phyloP scores from a whole-genome alignment of 805 yeast genomes.

The Metschnikowia reukaufii region DNA sequence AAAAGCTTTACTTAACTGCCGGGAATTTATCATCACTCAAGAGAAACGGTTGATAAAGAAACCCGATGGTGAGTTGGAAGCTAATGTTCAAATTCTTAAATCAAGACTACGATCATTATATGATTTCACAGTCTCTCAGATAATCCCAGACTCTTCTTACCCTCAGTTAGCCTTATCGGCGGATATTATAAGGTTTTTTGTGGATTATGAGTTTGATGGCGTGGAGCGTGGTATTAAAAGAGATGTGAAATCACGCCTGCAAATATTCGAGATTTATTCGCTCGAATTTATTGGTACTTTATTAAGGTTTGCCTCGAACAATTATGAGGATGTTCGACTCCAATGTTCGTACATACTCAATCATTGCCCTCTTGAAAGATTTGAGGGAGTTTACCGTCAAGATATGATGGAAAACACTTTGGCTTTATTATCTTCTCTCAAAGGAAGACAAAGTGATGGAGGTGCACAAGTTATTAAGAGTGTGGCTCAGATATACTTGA shows the following conservation, averaged over 20 bases:
- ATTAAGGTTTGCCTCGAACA: slow-evolving; percentile 62
- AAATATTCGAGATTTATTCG: slow-evolving; percentile 11
- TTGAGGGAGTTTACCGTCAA: neutral
- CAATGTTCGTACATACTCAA: slow-evolving; percentile 12
- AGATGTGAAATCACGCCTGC: slow-evolving; percentile 1
- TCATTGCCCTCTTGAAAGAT: slow-evolving; percentile 12
- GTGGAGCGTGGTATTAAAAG: slow-evolving; percentile 1
- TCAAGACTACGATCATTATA: slow-evolving; percentile 38
- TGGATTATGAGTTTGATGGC: slow-evolving; percentile 32
- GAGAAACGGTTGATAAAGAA: slow-evolving; percentile 17
- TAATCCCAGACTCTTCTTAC: slow-evolving; percentile 49
- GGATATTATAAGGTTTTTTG: slow-evolving; percentile 50
- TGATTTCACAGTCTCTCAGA: slow-evolving; percentile 57
- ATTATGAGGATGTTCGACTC: slow-evolving; percentile 73
- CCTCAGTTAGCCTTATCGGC: slow-evolving; percentile 32
- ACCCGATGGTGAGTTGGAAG: slow-evolving; percentile 10
- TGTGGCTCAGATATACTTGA: slow-evolving; percentile 29
- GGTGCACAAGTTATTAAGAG: slow-evolving; percentile 70
- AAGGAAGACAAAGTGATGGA: slow-evolving; percentile 70
- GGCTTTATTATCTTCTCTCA: slow-evolving; percentile 37
- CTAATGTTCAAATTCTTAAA: neutral
- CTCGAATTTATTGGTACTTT: slow-evolving; percentile 41
- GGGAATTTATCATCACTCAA: slow-evolving; percentile 55
- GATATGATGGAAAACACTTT: slow-evolving; percentile 9
- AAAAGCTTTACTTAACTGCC: slow-evolving; percentile 60